These are phyloP conservation scores for Hyphodiscus sp. DNA, from an alignment of 2,329 filamentous ascomycete genomes.

Conservation along the genomic window DNA sequence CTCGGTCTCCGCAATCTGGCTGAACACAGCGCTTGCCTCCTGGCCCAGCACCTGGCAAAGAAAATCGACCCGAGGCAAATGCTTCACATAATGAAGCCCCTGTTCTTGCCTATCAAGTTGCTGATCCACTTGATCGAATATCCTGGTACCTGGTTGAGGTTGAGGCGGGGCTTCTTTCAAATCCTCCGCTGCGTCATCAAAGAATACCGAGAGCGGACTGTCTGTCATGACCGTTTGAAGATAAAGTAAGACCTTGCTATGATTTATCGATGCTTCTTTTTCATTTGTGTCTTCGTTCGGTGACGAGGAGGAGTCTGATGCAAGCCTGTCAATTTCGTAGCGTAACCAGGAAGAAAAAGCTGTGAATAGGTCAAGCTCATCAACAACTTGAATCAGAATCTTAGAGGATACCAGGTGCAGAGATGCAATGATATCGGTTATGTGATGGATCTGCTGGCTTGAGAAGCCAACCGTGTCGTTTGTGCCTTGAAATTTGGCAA, in stretches of 20 bases:
- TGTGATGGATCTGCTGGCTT: slow-evolving; percentile 52
- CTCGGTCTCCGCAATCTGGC: slow-evolving; percentile 63
- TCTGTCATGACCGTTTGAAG: slow-evolving; percentile 63
- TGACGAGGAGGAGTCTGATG: slow-evolving; percentile 52
- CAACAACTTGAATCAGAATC: slow-evolving; percentile 62
- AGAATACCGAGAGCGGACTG: slow-evolving; percentile 59
- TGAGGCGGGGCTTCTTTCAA: slow-evolving; percentile 41
- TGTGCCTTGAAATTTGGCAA: slow-evolving; percentile 71
- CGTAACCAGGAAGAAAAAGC: slow-evolving; percentile 80
- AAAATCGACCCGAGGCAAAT: slow-evolving; percentile 56
- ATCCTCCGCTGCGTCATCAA: slow-evolving; percentile 46
- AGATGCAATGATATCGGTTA: slow-evolving; percentile 66
- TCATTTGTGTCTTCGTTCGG: slow-evolving; percentile 66
- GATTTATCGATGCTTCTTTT: slow-evolving; percentile 70
- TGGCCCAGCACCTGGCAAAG: slow-evolving; percentile 51
- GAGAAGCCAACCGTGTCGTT: slow-evolving; percentile 62
- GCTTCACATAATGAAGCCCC: slow-evolving; percentile 36
- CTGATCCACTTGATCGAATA: slow-evolving; percentile 41
- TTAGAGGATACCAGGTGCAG: slow-evolving; percentile 71
- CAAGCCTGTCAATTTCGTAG: slow-evolving; percentile 73
- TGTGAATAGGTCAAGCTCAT: slow-evolving; percentile 71
- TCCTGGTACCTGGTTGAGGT: slow-evolving; percentile 37
- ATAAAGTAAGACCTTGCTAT: slow-evolving; percentile 67
- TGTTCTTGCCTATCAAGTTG: slow-evolving; percentile 26
- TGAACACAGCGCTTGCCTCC: slow-evolving; percentile 56